Evolutionary conservation across 305 asterid species (phyloP), one percentile per base, ranked within the genome.

Genomic region (Fraxinus sp.): DNA sequence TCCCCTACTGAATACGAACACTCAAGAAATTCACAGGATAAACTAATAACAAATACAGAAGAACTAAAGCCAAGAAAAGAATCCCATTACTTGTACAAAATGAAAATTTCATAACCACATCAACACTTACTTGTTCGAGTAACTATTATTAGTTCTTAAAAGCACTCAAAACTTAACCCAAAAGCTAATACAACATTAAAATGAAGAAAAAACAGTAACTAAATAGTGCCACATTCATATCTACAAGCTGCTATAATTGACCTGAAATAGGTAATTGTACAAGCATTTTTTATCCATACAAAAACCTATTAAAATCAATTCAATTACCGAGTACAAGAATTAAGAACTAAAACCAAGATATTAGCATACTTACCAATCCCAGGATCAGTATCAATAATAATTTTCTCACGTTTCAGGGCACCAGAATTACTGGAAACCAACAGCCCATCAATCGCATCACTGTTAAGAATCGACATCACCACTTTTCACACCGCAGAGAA

Each of bases 301-400:
- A 62, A 62, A 62, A 22, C 71, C 74, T 41, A 32, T 24, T n/a
- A 78, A 72, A 44, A 36, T 14, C 16, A 62, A 83, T 68, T 46
- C 28, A 10, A 44, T 44, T 35, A 68, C 36, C 22, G 24, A 22
- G 36, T 14, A 24, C n/a, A 66, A 24, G 7, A 57, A 76, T 13
- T 28, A 68, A 22, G 75, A 72, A 76, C 55, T 44, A 71, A 20
- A 78, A 74, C 7, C 37, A 26, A 7, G 30, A 26, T 7, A 2
- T 11, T 77, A 13, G 57, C 3, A 14, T 26, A 49, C 89, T 81
- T 77, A 94, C 98, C 98, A 83, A 94, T 90, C 72, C 98, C 98
- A 74, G 98, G 98, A 91, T 94, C 98, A 64, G 98, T 94, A 79
- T 94, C 98, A 62, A 94, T 94, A 30, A 94, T 90, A 84, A 91